Conservation (phyloP, 306 rosid species). For the Potentilla sterilis region DNA sequence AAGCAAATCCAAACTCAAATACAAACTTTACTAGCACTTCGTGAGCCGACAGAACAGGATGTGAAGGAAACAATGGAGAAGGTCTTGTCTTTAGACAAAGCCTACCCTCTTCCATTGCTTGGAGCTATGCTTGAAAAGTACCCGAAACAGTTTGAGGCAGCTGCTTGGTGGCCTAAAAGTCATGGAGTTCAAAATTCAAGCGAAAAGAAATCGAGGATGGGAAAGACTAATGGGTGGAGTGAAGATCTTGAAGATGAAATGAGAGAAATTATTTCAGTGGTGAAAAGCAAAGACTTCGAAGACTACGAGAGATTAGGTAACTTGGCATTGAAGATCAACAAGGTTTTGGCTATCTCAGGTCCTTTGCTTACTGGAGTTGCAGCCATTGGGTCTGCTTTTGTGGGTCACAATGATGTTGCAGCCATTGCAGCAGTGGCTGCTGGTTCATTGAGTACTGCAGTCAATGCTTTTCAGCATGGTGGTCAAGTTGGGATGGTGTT, state of each 20-base stretch:
- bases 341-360: constrained; percentile 54
- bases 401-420: constrained; percentile 34
- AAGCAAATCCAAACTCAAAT: constrained; percentile 44
- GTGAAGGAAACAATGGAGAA: constrained; percentile 45
- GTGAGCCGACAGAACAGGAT: constrained; percentile 37
- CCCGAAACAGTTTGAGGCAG: constrained; percentile 55
- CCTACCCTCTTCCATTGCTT: constrained; percentile 73
- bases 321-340: constrained; percentile 53
- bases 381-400: constrained; percentile 47
- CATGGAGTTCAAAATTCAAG: constrained; percentile 6
- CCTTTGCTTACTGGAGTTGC: constrained; percentile 74
- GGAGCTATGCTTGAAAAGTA: constrained; percentile 81
- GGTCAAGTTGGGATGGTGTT: constrained; percentile 74
- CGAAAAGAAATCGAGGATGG: neutral
- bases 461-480: constrained; percentile 60
- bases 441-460: constrained; percentile 47
- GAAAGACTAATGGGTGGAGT: constrained; percentile 56
- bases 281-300: constrained; percentile 52
- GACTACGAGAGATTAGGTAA: constrained; percentile 71
- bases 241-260: constrained; percentile 48
- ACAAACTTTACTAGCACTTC: constrained; percentile 31
- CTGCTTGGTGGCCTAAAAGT: constrained; percentile 72
- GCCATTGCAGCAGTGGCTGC: constrained; percentile 45
- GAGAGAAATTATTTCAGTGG: constrained; percentile 50
- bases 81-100: constrained; percentile 67